phyloP scores from a whole-genome alignment of 352 stramenopile species.

The Globisporangium irregulare region DNA sequence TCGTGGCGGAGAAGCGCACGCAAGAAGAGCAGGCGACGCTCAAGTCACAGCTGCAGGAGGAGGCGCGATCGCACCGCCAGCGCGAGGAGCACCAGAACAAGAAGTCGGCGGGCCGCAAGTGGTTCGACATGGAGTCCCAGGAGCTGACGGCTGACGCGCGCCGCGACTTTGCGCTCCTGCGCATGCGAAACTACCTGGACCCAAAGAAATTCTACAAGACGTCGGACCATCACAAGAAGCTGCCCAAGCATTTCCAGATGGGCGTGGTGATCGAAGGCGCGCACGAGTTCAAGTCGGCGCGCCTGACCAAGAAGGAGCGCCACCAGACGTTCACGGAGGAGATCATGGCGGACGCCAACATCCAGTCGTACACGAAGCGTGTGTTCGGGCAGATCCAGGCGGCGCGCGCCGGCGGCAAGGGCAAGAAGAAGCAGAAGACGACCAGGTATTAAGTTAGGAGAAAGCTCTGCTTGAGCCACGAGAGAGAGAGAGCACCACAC shows the following conservation, averaged over 20 bases:
- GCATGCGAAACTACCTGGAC: conserved; percentile 95
- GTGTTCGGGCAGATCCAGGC: conserved; percentile 77
- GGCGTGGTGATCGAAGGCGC: conserved; percentile 92
- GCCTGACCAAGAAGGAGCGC: conserved; percentile 91
- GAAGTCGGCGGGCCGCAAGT: conserved; percentile 72
- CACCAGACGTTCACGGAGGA: conserved; percentile 93
- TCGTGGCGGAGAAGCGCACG: conserved; percentile 39
- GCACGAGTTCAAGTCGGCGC: conserved; percentile 87
- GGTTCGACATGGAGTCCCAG: conserved; percentile 91
- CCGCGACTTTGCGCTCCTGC: conserved; percentile 90
- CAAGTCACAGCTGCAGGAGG: conserved; percentile 28
- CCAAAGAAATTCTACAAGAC: conserved; percentile 98
- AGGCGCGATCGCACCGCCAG: conserved; percentile 48
- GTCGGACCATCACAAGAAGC: conserved; percentile 74
- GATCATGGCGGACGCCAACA: conserved; percentile 89
- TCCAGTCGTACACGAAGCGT: conserved; percentile 86
- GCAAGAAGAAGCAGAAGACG: conserved; percentile 52
- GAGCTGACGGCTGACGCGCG: conserved; percentile 87
- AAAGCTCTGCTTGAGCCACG: neutral
- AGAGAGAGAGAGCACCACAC: neutral
- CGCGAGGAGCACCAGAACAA: conserved; percentile 46
- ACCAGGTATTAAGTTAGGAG: conserved; percentile 6
- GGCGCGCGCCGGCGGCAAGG: conserved; percentile 34
- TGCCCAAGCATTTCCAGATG: conserved; percentile 90
- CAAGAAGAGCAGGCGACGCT: conserved; percentile 54